Evolutionary conservation across 176 grass and related monocot species (phyloP), one percentile per base, ranked within the genome.

Genomic region (Saccharum officinarum): DNA sequence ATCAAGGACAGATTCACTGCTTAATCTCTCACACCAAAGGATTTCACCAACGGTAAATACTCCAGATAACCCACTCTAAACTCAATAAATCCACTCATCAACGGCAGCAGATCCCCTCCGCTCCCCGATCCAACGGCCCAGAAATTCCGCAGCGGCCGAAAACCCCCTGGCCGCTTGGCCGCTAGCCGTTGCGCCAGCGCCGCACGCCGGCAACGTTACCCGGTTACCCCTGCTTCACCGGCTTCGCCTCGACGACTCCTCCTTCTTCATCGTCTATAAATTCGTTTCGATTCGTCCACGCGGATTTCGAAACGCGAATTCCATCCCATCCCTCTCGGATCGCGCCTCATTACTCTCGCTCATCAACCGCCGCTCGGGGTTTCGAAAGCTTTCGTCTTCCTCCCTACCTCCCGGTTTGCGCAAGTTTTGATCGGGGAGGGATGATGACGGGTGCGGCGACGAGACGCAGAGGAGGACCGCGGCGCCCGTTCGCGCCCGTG

Each of bases 171-270:
- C 45, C 79, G 9, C 14, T 71, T 67, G 54, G 64, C 83, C 52
- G 76, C 83, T 90, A 90, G 88, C 83, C 88, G 88, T 90, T 90
- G 88, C 83, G 46, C 30, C 67, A 64, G 37, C 82, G 75, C 74
- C 57, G 45, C 59, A 10, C 78, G 16, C 49, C 54, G 25, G 65
- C 49, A 70, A 63, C 83, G 88, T 72, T 23, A 33, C 52, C 76
- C 2, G n/a, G 31, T 18, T 4, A n/a, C 8, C 34, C 66, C 18
- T 7, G 33, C 45, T 50, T n/a, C 65, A n/a, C 50, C 73, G 4
- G 10, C 45, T 26, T 54, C 79, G 25, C 62, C 62, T 31, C n/a
- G n/a, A n/a, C 62, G 26, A 1, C 62, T 14, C 22, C 31, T 69
- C 44, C 63, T 33, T 6, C 38, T 57, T 16, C 39, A 3, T 22